Evolutionary conservation across 2,329 filamentous ascomycete genomes (phyloP).

Genomic region (Pezizomycotina sp.): DNA sequence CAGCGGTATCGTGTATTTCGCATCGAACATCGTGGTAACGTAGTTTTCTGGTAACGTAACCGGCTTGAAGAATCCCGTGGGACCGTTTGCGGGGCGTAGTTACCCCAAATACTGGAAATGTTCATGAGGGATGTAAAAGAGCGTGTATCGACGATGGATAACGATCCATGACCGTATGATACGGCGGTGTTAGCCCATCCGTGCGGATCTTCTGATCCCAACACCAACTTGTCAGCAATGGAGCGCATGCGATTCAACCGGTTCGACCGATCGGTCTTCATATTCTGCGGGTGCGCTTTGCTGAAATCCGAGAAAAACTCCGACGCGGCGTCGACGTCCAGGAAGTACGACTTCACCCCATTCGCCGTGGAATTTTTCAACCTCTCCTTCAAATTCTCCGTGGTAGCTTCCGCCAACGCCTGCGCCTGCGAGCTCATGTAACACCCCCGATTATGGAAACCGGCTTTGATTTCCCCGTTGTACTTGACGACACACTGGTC

Average conservation of each 20-base stretch:
- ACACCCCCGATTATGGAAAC: conserved; percentile 5
- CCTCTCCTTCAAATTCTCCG: conserved; percentile 1
- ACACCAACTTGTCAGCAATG: conserved; percentile 3
- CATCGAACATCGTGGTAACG: conserved; percentile 5
- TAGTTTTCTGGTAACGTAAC: conserved; percentile 3
- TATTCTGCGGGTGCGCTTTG: conserved; percentile 1
- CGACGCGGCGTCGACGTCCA: conserved; percentile 5
- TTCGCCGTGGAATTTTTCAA: conserved; percentile 3
- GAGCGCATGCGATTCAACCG: conserved; percentile 6
- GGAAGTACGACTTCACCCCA: conserved; percentile 5
- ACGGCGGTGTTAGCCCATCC: conserved; percentile 6
- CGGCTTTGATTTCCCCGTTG: background rate
- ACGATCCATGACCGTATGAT: conserved; percentile 5
- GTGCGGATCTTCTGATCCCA: conserved; percentile 7
- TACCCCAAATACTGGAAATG: conserved; percentile 1
- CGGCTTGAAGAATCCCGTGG: conserved; percentile 5
- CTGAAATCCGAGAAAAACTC: conserved; percentile 7
- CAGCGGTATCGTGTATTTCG: conserved; percentile 3
- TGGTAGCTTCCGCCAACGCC: conserved; percentile 3
- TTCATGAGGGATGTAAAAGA: background rate
- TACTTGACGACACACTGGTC: conserved; percentile 4
- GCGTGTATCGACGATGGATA: background rate
- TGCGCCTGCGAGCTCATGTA: conserved; percentile 8
- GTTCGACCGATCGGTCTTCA: conserved; percentile 5
- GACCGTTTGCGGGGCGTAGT: conserved; percentile 1